Percentiles rank a stretch among this genome's conserved stretches.
Evolutionary conservation across 164 flowering plant genomes (phyloP).

Genomic region (Macadamia integrifolia): DNA sequence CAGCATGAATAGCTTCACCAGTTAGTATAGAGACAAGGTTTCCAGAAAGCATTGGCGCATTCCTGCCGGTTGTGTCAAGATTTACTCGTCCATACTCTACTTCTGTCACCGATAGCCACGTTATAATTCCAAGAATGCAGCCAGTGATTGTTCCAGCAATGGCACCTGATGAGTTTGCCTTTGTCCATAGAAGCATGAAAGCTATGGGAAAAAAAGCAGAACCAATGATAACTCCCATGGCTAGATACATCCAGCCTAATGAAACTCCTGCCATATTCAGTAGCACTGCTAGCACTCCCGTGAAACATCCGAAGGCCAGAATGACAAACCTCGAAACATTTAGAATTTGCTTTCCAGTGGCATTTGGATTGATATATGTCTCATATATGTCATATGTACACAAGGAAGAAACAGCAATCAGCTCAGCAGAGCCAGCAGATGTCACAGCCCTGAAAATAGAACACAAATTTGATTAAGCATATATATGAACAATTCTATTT

Average conservation of each 20-base stretch:
- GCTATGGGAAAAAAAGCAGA: constrained; percentile 91
- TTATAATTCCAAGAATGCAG: constrained; percentile 60
- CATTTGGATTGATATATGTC: constrained; percentile 78
- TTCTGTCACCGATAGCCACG: constrained; percentile 67
- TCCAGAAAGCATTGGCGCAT: constrained; percentile 95
- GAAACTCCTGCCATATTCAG: constrained; percentile 92
- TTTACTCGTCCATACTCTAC: constrained; percentile 69
- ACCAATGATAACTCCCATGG: constrained; percentile 88
- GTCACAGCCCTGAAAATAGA: constrained; percentile 78
- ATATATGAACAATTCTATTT: background rate
- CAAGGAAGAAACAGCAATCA: constrained; percentile 87
- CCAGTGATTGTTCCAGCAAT: constrained; percentile 61
- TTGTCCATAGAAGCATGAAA: constrained; percentile 89
- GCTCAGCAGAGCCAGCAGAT: constrained; percentile 92
- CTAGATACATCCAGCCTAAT: constrained; percentile 95
- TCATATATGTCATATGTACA: constrained; percentile 96
- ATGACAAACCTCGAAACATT: constrained; percentile 67
- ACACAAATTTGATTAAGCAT: background rate
- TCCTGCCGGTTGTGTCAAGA: constrained; percentile 89
- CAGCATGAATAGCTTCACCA: constrained; percentile 75
- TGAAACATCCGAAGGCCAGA: constrained; percentile 81
- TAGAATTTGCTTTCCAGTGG: constrained; percentile 79
- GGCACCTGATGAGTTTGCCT: constrained; percentile 83
- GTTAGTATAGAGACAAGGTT: constrained; percentile 81
- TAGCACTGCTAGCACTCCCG: constrained; percentile 84